Evolutionary conservation across 2,329 filamentous ascomycete genomes (phyloP).

Genomic region (Arthroderma sp.): DNA sequence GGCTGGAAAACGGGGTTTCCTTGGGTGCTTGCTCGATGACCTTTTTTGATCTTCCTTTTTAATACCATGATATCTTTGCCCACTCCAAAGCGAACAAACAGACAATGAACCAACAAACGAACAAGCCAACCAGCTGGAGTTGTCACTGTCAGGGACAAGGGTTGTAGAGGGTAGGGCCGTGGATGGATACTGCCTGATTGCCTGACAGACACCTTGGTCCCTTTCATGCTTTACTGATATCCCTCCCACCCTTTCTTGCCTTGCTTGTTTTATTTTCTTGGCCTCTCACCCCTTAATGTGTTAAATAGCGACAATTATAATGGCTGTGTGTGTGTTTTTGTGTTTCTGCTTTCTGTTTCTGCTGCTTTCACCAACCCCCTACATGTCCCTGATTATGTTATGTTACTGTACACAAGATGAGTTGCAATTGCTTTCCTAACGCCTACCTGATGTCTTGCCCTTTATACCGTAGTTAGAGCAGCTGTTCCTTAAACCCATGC

Average conservation of each 20-base stretch:
- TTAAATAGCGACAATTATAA: slow-evolving; percentile 4
- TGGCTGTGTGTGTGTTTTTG: not conserved
- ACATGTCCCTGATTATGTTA: not conserved
- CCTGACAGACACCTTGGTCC: no score
- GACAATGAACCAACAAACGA: no score
- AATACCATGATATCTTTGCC: not conserved
- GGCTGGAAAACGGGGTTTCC: not conserved
- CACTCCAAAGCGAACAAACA: not conserved
- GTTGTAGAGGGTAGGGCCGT: not conserved
- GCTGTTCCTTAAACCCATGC: not conserved
- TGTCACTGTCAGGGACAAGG: not conserved
- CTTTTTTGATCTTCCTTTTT: not conserved
- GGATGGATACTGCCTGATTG: not conserved
- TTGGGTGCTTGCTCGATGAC: not conserved
- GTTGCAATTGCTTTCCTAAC: not conserved
- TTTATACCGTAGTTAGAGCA: not conserved
- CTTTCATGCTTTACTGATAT: not conserved
- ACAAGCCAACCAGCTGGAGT: not conserved
- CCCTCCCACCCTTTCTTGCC: not conserved
- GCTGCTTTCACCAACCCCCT: not conserved
- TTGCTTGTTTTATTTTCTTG: not conserved
- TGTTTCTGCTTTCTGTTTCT: not conserved
- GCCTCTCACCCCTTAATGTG: not conserved
- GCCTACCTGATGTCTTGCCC: not conserved
- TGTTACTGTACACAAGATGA: not conserved